Percentiles rank a stretch among this genome's conserved stretches.
Conservation (phyloP, 148 eudicot species). For the Rhododendron molle region DNA sequence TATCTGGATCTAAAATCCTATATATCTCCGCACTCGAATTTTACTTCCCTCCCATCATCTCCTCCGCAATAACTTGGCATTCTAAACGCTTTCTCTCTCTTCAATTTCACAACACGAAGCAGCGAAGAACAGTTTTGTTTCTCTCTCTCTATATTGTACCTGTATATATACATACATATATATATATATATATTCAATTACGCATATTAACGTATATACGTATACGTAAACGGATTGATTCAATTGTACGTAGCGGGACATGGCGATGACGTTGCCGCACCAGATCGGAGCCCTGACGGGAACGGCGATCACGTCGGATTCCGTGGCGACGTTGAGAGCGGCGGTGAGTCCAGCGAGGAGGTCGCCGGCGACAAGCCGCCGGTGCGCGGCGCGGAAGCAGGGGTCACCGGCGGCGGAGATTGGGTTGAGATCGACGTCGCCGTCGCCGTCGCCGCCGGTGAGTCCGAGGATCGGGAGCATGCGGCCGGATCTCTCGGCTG, state of each 20-base stretch:
- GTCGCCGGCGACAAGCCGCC: conserved; percentile 27
- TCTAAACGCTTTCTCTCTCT: background rate
- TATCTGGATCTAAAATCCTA: background rate
- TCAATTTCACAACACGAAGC: background rate
- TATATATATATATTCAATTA: background rate
- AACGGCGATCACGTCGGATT: conserved; percentile 28
- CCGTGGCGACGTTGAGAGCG: conserved; percentile 10
- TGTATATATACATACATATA: background rate
- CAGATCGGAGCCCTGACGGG: conserved; percentile 72
- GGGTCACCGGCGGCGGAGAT: conserved; percentile 20
- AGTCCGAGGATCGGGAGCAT: conserved; percentile 39
- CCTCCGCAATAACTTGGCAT: background rate
- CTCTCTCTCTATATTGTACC: background rate
- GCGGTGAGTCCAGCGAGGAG: conserved; percentile 25
- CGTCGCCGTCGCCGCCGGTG: conserved; percentile 57
- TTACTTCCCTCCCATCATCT: background rate
- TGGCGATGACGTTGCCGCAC: conserved; percentile 64
- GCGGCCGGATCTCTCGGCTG: conserved; percentile 46
- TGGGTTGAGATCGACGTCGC: conserved; percentile 19
- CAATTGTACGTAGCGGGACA: background rate
- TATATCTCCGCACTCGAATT: background rate
- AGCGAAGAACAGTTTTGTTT: background rate
- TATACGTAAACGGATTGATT: background rate
- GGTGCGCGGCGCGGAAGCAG: conserved; percentile 14
- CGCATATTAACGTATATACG: background rate